Evolutionary conservation across 768 basidiomycete species (phyloP), one percentile per base, ranked within the genome.

Genomic region (Cystobasidium ongulense): DNA sequence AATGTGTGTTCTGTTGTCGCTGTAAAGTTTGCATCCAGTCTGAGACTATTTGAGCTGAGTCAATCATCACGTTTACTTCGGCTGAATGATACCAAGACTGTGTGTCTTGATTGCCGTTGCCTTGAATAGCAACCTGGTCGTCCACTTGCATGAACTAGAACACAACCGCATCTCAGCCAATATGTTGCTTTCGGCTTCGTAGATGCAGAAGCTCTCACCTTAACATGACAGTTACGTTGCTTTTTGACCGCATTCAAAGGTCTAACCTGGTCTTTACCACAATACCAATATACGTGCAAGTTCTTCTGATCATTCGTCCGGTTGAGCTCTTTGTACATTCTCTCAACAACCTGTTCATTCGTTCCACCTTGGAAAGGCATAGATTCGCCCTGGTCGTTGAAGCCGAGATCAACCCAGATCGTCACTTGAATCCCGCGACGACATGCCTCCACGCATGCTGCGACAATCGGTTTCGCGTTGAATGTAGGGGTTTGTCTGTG

Each of bases 81-180:
- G 88, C 86, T 52, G 86, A 86, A 80, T 90, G 89, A 82, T 84
- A 88, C 88, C 88, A 89, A 3, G 84, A 85, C 77, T 89, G 88
- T 7, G 86, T 80, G 84, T 85, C 86, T 78, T 88, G 88, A 80
- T 89, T 89, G 29, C 88, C 88, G 76, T 87, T 89, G 10, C 88
- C 89, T 23, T 84, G 83, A 74, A 90, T 89, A 17, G 85, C 86
- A 54, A 89, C 85, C 75, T 84, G 82, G 77, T 86, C 86, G 78
- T 89, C 89, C 74, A 88, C 84, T 39, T 85, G 82, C 82, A 88
- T 88, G 78, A 89, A 83, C 79, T 67, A 35, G 25, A 38, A 21
- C 7, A 15, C 29, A 61, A 89, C 88, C 78, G 88, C 85, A 67
- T 23, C 41, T 18, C 13, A 84, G 74, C 21, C 27, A 35, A 29